phyloP scores from a whole-genome alignment of 371 early-diverging fungal genomes.

The Dinochytrium kinnereticum region DNA sequence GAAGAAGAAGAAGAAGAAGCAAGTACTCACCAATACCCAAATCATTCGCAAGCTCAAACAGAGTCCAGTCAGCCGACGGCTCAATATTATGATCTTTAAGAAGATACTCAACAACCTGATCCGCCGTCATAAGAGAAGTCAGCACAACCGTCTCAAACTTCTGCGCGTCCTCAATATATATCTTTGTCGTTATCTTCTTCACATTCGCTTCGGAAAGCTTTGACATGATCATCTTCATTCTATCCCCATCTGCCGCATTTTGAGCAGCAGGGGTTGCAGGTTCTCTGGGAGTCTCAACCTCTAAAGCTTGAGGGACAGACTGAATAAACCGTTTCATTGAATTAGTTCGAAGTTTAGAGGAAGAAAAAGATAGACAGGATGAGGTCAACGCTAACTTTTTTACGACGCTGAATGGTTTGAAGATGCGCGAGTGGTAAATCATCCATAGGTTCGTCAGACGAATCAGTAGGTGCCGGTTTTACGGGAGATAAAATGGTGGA shows the following conservation, averaged over 20 bases:
- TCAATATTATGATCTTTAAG: slow-evolving; percentile 64
- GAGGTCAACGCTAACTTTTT: not conserved
- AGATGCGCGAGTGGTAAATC: slow-evolving; percentile 12
- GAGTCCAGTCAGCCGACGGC: slow-evolving; percentile 69
- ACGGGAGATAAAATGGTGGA: not conserved
- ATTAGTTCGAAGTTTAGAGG: too few species aligned
- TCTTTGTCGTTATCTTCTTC: slow-evolving; percentile 72
- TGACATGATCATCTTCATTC: not conserved
- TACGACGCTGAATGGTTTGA: not conserved
- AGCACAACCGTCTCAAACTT: slow-evolving; percentile 77
- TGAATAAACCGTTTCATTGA: too few species aligned
- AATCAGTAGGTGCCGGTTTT: not conserved
- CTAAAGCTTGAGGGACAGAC: not conserved
- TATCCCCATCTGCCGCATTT: not conserved
- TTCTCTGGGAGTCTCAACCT: slow-evolving; percentile 4
- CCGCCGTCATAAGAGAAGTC: slow-evolving; percentile 73
- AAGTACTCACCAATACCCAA: slow-evolving; percentile 56
- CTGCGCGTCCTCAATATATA: slow-evolving; percentile 80
- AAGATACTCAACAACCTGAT: slow-evolving; percentile 72
- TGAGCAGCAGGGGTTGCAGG: not conserved
- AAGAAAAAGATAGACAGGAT: not conserved
- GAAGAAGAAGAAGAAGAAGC: slow-evolving; percentile 7
- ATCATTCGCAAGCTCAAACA: slow-evolving; percentile 88
- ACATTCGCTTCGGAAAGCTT: slow-evolving; percentile 18
- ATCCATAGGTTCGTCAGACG: slow-evolving; percentile 6